A percentile compares a stretch with the other conserved stretches of the same genome.
Conservation (phyloP, 2,329 filamentous ascomycete genomes). For the Tolypocladium tundrense region DNA sequence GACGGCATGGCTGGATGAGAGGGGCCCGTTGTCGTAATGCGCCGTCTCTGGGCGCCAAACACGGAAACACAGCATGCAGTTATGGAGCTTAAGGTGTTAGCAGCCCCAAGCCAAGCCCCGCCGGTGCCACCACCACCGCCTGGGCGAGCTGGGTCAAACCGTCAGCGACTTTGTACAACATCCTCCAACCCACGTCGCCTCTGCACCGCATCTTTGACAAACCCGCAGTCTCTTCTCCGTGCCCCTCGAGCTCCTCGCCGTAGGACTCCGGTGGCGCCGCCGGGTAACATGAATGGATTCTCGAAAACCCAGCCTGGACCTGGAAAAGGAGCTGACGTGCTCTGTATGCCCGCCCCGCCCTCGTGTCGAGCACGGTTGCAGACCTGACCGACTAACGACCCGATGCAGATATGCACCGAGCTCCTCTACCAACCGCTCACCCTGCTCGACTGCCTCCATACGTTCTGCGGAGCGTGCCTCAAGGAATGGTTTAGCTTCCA, state of each 20-base stretch:
- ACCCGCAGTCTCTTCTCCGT: not conserved
- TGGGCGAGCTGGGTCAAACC: too few species aligned
- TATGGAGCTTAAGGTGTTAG: not conserved
- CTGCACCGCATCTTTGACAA: not conserved
- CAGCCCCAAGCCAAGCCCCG: not conserved
- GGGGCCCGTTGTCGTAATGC: not conserved
- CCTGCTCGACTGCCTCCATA: constrained; percentile 86
- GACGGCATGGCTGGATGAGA: not conserved
- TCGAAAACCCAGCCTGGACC: constrained; percentile 48
- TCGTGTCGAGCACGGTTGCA: not conserved
- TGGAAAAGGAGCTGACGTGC: constrained; percentile 91
- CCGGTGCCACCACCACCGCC: not conserved
- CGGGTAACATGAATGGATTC: constrained; percentile 36
- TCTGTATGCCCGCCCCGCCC: constrained; percentile 51
- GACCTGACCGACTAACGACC: constrained; percentile 1
- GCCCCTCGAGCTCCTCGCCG: constrained; percentile 1
- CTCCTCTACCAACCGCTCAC: constrained; percentile 85
- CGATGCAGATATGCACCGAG: constrained; percentile 81
- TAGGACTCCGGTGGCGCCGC: not conserved
- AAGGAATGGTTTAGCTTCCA: constrained; percentile 95
- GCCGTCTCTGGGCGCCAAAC: not conserved
- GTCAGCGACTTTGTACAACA: not conserved
- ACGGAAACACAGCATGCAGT: not conserved
- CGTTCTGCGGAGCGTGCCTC: constrained; percentile 88
- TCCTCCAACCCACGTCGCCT: not conserved